Conservation (phyloP, 2,329 filamentous ascomycete genomes). For the Sporothrix inflata region DNA sequence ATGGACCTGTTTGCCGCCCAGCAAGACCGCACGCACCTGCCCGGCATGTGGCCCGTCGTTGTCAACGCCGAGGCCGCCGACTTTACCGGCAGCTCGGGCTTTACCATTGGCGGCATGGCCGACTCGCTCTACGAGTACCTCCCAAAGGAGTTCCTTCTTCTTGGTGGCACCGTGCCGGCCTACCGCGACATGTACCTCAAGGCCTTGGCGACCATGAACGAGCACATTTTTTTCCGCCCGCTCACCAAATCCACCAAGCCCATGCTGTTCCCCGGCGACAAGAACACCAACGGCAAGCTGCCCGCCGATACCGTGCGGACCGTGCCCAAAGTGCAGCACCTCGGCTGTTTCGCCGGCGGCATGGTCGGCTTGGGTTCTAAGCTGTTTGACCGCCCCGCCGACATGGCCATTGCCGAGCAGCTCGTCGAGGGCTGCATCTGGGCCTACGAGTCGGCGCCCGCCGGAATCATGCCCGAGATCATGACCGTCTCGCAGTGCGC, state of each 20-base stretch:
- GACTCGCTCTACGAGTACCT: constrained; percentile 69
- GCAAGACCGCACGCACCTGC: constrained; percentile 59
- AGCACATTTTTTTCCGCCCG: constrained; percentile 50
- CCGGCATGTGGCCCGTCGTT: constrained; percentile 64
- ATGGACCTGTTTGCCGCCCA: constrained; percentile 56
- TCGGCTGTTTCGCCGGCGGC: constrained; percentile 66
- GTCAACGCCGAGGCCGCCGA: constrained; percentile 60
- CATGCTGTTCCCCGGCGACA: constrained; percentile 54
- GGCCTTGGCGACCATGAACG: constrained; percentile 42
- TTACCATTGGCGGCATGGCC: constrained; percentile 59
- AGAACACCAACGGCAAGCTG: constrained; percentile 37
- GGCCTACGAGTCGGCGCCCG: constrained; percentile 60
- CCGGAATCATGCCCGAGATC: constrained; percentile 64
- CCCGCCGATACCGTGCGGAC: constrained; percentile 36
- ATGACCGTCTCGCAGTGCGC: constrained; percentile 60
- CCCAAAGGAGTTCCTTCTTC: constrained; percentile 64
- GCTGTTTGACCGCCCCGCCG: constrained; percentile 58
- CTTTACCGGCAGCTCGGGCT: constrained; percentile 59
- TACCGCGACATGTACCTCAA: constrained; percentile 39
- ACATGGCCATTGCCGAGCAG: constrained; percentile 61
- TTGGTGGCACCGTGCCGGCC: constrained; percentile 60
- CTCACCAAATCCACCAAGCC: constrained; percentile 42
- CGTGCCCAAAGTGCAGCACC: constrained; percentile 53
- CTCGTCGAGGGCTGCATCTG: constrained; percentile 67
- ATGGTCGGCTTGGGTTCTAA: constrained; percentile 67